Evolutionary conservation across 2,329 filamentous ascomycete genomes (phyloP), one percentile per base, ranked within the genome.

Genomic region (Didymosphaeria variabile): DNA sequence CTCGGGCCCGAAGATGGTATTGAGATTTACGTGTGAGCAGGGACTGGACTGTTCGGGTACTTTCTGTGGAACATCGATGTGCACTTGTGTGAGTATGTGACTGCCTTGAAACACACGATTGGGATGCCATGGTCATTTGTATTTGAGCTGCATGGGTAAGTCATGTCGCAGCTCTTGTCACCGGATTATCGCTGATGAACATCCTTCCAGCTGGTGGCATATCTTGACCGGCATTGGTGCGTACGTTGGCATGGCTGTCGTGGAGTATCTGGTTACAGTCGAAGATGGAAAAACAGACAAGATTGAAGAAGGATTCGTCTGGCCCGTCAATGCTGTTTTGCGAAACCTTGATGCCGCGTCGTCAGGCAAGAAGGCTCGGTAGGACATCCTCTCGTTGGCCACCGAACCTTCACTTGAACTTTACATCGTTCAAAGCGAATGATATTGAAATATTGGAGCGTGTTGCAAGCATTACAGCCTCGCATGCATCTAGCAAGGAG

Each of bases 41-140:
- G 83, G 5, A 79, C 81, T 34, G 71, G 81, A 0, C 84, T 85
- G 54, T 80, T 84, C 51, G 71, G 81, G 0, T 88, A 85, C 63
- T 67, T 80, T 10, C 71, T 89, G 26, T 89, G 87, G 86, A 82
- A 85, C 54, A 79, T 88, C 17, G 87, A 88, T 49, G 80, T 85
- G 10, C 81, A 85, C 66, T 77, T 80, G 13, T 89, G 87, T 66
- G 70, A 73, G 0, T 70, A 81, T 60, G 76, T 89, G 26, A 82
- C 85, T 2, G 60, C 64, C 0, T 63, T 83, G 12, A 82, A 85
- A 52, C 74, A 76, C 8, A 64, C 56, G 0, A 65, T 88, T 2
- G 86, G 87, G 0, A 70, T 87, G 46, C 87, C 87, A 0, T 86
- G 80, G 81, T 84, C 82, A 1, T 87, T 85, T 72, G 36, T 86